Evolutionary conservation across 129 eudicot genomes (phyloP).

Genomic region (Calendula officinalis): DNA sequence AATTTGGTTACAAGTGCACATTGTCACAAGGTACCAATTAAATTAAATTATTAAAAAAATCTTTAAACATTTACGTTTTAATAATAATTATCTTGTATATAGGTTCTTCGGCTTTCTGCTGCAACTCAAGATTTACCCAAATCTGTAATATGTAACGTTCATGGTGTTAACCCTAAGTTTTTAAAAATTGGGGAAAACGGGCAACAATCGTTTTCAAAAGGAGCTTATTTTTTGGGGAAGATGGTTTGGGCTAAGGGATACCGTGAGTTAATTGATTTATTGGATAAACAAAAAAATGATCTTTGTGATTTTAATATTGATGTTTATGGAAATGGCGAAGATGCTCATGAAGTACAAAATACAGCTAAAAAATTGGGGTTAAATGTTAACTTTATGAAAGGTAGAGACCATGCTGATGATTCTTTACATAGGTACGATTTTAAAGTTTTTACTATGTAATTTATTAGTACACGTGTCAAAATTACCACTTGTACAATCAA

Average conservation of each 20-base stretch:
- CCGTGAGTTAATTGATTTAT: slow-evolving; percentile 74
- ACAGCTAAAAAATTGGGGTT: slow-evolving; percentile 60
- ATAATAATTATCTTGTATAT: not conserved
- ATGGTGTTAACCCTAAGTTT: slow-evolving; percentile 93
- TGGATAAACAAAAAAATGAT: slow-evolving; percentile 70
- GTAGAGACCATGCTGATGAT: slow-evolving; percentile 95
- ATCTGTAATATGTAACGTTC: slow-evolving; percentile 87
- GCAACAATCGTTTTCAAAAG: slow-evolving; percentile 66
- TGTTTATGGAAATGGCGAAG: slow-evolving; percentile 95
- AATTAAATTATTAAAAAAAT: not conserved
- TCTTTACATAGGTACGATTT: slow-evolving; percentile 73
- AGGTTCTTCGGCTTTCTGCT: slow-evolving; percentile 98
- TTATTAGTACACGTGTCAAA: not conserved
- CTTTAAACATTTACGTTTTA: not conserved
- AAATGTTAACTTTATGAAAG: slow-evolving; percentile 79
- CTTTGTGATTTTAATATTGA: slow-evolving; percentile 82
- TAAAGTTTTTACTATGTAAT: not conserved
- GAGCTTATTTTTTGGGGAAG: slow-evolving; percentile 95
- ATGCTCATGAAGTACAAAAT: slow-evolving; percentile 91
- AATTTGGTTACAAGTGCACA: slow-evolving; percentile 78
- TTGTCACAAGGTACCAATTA: slow-evolving; percentile 68
- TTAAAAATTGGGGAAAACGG: slow-evolving; percentile 80
- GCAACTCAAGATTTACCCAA: slow-evolving; percentile 96
- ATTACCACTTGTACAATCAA: not conserved
- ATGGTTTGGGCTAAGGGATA: slow-evolving; percentile 99